Base-by-base conservation (phyloP, 371 early-diverging fungal genomes). In the Mucor indicus region DNA sequence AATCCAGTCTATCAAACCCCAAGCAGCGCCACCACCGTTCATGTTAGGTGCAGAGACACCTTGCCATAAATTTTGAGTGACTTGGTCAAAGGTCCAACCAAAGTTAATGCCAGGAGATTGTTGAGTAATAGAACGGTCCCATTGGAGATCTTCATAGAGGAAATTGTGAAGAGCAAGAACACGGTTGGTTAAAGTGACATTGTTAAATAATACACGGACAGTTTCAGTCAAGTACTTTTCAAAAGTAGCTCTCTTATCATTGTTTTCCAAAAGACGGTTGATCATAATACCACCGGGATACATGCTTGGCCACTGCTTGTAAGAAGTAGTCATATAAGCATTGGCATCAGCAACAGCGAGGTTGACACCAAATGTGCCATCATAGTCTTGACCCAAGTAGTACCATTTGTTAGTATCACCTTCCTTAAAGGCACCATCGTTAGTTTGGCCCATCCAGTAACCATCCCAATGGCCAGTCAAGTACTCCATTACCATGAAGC, bases 401-500 rank as follows among this genome's bases (percentile, higher is more conserved):
- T 68, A 73, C 74, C 75, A 75, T 16, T 48, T 60, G 45, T 69
- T 59, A 54, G 69, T 64, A 9, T 62, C 62, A 23, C 60, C 65
- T 37, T 80, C 81, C 31, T 71, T 68, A 55, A 75, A 80, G 11
- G 77, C 73, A 59, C 75, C 81, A 44, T 69, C 67, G 57, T 80
- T 80, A 49, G 75, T 72, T 53, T 76, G 78, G 19, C 23, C 38
- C 65, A 69, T 69, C 81, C 81, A 80, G 67, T 80, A 80, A 27
- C 72, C 78, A 44, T 80, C 81, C 81, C 81, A 80, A 39, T 71
- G 50, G 19, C 64, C 81, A 39, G 70, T 51, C 24, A 78, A 62
- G 62, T 76, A 80, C 53, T 80, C 81, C 51, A 78, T 49, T 22
- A 80, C 81, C 78, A 80, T 78, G 63, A 75, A 76, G n/a, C 81